phyloP scores from a whole-genome alignment of 441 rosid species.

The Gossypium schwendimanii region DNA sequence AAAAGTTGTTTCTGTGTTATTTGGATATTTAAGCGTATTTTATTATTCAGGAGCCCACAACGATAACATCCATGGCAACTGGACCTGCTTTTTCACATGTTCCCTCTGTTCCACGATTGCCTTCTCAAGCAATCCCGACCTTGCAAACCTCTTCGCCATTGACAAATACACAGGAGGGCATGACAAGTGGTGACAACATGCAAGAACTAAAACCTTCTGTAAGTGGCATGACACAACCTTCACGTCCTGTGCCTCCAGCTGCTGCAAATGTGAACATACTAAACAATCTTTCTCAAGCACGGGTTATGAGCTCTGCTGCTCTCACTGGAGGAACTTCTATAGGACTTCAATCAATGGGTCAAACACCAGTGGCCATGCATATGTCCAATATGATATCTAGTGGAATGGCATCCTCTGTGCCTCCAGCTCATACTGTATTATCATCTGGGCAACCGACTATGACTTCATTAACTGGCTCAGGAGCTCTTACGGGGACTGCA shows the following conservation, averaged over 20 bases:
- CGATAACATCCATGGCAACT: constrained; percentile 54
- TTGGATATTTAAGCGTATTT: constrained; percentile 11
- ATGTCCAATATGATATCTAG: constrained; percentile 95
- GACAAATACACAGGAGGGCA: constrained; percentile 68
- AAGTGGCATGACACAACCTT: constrained; percentile 59
- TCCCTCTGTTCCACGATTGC: constrained; percentile 59
- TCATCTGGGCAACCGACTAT: constrained; percentile 70
- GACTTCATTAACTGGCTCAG: constrained; percentile 56
- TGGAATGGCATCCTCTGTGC: constrained; percentile 77
- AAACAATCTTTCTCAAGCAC: constrained; percentile 84
- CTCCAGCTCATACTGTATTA: constrained; percentile 65
- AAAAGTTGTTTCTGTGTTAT: constrained; percentile 8
- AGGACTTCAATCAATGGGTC: constrained; percentile 67
- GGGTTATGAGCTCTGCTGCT: constrained; percentile 83
- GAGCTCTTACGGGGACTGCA: constrained; percentile 55
- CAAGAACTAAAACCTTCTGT: constrained; percentile 81
- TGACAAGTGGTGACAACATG: constrained; percentile 43
- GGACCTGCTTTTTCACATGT: constrained; percentile 64
- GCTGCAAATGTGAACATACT: constrained; percentile 80
- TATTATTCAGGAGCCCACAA: constrained; percentile 70
- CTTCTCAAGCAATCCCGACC: constrained; percentile 61
- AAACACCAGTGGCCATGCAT: constrained; percentile 85
- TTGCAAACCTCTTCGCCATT: constrained; percentile 85
- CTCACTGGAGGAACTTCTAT: constrained; percentile 82
- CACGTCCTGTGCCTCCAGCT: constrained; percentile 57